phyloP scores from a whole-genome alignment of 129 eudicot species.

The Centaurea solstitialis region DNA sequence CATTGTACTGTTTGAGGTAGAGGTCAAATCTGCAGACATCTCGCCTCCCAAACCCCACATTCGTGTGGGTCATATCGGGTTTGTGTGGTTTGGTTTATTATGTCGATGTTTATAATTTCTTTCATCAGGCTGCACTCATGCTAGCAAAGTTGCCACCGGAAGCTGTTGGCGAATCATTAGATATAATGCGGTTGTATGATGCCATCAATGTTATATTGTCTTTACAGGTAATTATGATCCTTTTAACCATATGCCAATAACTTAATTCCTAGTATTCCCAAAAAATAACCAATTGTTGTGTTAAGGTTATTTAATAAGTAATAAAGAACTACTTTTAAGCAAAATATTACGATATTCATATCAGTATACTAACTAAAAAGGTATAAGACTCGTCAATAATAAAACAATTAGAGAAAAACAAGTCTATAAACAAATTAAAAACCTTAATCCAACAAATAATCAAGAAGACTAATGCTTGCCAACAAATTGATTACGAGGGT shows the following conservation, averaged over 20 bases:
- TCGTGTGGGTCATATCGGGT: neutral
- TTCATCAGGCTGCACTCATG: constrained; percentile 65
- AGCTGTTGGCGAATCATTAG: constrained; percentile 75
- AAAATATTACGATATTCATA: neutral
- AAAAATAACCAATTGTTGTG: neutral
- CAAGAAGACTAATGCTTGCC: neutral
- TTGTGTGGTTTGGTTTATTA: neutral
- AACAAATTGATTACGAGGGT: neutral
- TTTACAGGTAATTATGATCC: constrained; percentile 58
- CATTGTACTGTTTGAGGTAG: too few species aligned
- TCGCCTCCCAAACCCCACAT: too few species aligned
- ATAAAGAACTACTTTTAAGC: neutral
- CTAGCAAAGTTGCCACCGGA: constrained; percentile 70
- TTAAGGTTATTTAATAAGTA: neutral
- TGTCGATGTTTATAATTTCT: neutral
- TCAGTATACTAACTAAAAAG: neutral
- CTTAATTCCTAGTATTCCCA: neutral
- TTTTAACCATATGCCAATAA: neutral
- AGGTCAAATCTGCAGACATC: too few species aligned
- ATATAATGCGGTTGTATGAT: constrained; percentile 59
- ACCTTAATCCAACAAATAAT: neutral
- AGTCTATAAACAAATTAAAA: neutral
- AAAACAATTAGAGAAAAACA: neutral
- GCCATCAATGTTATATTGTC: constrained; percentile 85
- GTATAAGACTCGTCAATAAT: neutral